phyloP scores from a whole-genome alignment of 768 basidiomycete genomes.

The Tubosaeta brunneosetosa region DNA sequence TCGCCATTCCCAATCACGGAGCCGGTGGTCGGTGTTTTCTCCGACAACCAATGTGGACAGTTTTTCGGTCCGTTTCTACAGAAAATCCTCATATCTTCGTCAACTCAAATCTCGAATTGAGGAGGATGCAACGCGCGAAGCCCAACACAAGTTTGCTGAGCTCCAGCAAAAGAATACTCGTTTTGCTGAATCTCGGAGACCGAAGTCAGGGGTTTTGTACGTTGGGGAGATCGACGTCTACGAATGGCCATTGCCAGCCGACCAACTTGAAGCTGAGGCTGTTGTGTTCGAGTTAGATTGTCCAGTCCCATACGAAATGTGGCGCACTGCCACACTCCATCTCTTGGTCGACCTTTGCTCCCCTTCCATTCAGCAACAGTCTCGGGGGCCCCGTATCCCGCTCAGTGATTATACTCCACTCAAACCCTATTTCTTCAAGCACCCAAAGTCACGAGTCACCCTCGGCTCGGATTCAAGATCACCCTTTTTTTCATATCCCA shows the following conservation, averaged over 20 bases:
- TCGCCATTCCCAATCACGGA: constrained; percentile 19
- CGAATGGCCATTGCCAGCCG: constrained; percentile 44
- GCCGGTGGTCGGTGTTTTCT: constrained; percentile 33
- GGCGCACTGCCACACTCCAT: constrained; percentile 5
- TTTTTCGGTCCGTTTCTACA: constrained; percentile 35
- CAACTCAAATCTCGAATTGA: constrained; percentile 27
- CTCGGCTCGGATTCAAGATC: constrained; percentile 34
- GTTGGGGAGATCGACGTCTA: constrained; percentile 26
- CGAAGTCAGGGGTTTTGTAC: no score
- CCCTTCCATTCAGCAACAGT: background rate
- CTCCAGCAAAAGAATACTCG: constrained; percentile 18
- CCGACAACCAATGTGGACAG: constrained; percentile 9
- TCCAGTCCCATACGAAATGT: background rate
- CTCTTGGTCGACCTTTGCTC: constrained; percentile 35
- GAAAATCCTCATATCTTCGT: constrained; percentile 11
- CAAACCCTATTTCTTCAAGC: background rate
- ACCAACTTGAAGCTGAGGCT: background rate
- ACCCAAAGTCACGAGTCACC: constrained; percentile 24
- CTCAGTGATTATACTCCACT: constrained; percentile 1
- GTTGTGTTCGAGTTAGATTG: background rate
- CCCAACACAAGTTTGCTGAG: constrained; percentile 24
- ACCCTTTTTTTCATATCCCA: constrained; percentile 33
- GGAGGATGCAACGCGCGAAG: constrained; percentile 15
- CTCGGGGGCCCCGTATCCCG: background rate
- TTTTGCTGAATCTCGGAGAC: background rate